Evolutionary conservation across 768 basidiomycete genomes (phyloP), one percentile per base, ranked within the genome.

Genomic region (Ephemerocybe angulata): DNA sequence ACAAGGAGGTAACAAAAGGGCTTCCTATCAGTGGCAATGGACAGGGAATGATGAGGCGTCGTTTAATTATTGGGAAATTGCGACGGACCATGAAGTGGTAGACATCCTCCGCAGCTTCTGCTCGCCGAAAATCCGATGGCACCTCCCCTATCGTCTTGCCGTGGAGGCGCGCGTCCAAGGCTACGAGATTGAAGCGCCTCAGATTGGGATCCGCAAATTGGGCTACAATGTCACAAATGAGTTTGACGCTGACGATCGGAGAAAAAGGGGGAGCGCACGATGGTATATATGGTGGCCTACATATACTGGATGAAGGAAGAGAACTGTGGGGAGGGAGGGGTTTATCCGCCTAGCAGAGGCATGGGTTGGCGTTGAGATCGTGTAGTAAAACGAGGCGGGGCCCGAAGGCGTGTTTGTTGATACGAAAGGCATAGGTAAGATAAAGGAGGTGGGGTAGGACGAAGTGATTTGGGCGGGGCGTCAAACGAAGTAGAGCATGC

Each of bases 231-330:
- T 27, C 22, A 3, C 0, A 12, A 54, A 21, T 17, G 17, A 27
- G 38, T 31, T 22, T 17, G 25, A 29, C 37, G 19, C 29, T 27
- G 19, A 50, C 22, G 30, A 24, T 15, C 22, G 12, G 46, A 4
- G 22, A 12, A 15, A 50, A 13, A 17, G 4, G 19, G 21, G 2
- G 12, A 15, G 55, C 72, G 22, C 59, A 74, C 75, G 60, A 60
- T 72, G 65, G 52, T 72, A 76, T 6, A 70, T 56, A 27, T 72
- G 66, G 19, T 67, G 63, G 2, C 62, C 57, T 11, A 68, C 50
- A 61, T 71, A 75, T 37, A 65, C 68, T 7, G 71, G 65, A 56
- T 75, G 73, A 15, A 75, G 51, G 54, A 74, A 72, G 19, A 76
- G 43, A 31, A 75, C 65, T 15, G 65, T 70, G 13, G 74, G 75